Evolutionary conservation across 1,284 basidiomycete species (phyloP).

Genomic region (Puccinia brachypodii): DNA sequence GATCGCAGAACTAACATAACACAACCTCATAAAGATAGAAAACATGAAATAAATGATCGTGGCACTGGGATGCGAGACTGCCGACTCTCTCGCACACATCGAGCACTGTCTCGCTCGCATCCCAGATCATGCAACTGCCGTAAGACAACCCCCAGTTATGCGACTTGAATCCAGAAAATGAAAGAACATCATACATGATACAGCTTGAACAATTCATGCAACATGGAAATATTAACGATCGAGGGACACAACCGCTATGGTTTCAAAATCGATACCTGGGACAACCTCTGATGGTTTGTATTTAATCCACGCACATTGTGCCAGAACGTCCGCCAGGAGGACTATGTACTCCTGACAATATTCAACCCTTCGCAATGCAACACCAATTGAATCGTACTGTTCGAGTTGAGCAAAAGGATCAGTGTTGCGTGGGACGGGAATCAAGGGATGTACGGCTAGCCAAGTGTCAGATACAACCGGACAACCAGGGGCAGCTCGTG

Average conservation of each 20-base stretch:
- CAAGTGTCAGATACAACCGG: neutral
- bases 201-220: no score
- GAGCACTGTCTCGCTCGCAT: no score
- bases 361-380: neutral
- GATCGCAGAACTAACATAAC: no score
- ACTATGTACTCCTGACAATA: neutral
- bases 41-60: no score
- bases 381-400: neutral
- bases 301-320: conserved; percentile 6
- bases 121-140: no score
- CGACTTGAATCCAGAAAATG: no score
- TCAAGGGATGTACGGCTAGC: neutral
- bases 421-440: neutral
- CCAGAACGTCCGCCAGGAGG: neutral
- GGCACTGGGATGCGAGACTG: no score
- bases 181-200: neutral
- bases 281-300: neutral
- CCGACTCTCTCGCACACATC: no score
- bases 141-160: no score
- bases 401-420: neutral
- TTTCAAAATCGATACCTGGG: neutral
- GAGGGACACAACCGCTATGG: neutral
- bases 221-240: neutral
- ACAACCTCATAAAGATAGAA: no score
- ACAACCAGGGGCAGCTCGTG: neutral